These are phyloP conservation scores for Ceratobasidium sp. DNA, from an alignment of 1,284 basidiomycete species.

Conservation along the genomic window DNA sequence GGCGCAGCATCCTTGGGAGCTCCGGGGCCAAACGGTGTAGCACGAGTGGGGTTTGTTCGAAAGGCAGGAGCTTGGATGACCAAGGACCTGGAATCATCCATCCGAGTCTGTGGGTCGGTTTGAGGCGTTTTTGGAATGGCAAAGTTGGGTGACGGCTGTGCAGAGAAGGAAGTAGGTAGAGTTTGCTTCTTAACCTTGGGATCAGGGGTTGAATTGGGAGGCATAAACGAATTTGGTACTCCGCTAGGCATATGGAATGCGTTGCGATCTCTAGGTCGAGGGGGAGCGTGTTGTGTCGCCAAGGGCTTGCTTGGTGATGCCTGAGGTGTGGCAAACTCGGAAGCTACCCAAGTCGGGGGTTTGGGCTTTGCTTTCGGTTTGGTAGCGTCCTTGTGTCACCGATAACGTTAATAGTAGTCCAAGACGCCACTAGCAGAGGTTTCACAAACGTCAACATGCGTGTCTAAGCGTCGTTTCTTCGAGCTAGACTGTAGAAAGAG, in stretches of 20 bases:
- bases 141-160: constrained; percentile 19
- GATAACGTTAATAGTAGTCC: neutral
- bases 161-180: constrained; percentile 3
- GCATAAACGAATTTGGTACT: constrained; percentile 7
- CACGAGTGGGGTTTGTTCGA: constrained; percentile 22
- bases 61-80: constrained; percentile 26
- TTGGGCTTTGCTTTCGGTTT: constrained; percentile 29
- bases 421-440: neutral
- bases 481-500: constrained; percentile 12
- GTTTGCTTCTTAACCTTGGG: constrained; percentile 26
- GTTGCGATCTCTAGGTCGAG: constrained; percentile 17
- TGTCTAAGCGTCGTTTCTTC: constrained; percentile 28
- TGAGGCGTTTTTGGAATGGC: constrained; percentile 25
- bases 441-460: constrained; percentile 13
- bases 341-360: constrained; percentile 28
- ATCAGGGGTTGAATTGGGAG: constrained; percentile 25
- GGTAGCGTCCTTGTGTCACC: constrained; percentile 1
- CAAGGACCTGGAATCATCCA: constrained; percentile 1
- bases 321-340: constrained; percentile 16
- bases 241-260: neutral
- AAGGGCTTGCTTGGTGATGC: constrained; percentile 18
- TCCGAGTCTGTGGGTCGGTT: constrained; percentile 3
- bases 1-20: constrained; percentile 12
- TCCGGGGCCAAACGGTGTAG: neutral
- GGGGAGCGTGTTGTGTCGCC: constrained; percentile 11